Percentiles rank a stretch among this genome's conserved stretches.
These are phyloP conservation scores for Tulasnella sp. DNA, from an alignment of 768 basidiomycete species.

Conservation along the genomic window DNA sequence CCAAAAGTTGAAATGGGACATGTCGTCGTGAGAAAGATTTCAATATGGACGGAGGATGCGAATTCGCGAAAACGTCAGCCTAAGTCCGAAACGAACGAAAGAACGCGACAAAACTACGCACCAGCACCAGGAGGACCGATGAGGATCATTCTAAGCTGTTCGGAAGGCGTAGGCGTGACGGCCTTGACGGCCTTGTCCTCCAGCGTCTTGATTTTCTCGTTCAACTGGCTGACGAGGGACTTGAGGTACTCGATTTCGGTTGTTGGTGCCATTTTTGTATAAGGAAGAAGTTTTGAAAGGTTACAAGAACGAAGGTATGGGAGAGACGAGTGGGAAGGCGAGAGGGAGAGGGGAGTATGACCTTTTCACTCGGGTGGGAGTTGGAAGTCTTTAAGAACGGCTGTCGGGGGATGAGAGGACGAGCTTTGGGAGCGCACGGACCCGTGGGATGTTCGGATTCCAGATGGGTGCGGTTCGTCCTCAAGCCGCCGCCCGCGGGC, in stretches of 20 bases:
- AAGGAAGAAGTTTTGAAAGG: background rate
- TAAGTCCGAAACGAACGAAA: background rate
- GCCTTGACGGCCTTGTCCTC: conserved; percentile 52
- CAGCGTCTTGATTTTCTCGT: conserved; percentile 78
- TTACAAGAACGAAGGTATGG: conserved; percentile 5
- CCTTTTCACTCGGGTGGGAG: conserved; percentile 6
- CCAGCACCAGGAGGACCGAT: conserved; percentile 97
- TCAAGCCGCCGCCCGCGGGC: conserved; percentile 10
- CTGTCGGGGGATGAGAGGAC: background rate
- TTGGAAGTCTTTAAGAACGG: conserved; percentile 13
- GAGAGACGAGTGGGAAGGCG: background rate
- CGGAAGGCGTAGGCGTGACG: conserved; percentile 51
- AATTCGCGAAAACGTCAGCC: conserved; percentile 12
- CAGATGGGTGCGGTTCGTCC: background rate
- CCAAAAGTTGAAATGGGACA: background rate
- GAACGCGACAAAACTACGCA: conserved; percentile 36
- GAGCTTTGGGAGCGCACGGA: background rate
- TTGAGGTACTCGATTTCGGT: conserved; percentile 96
- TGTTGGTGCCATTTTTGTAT: conserved; percentile 30
- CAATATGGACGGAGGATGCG: background rate
- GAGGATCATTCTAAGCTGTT: conserved; percentile 85
- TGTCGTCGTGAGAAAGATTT: conserved; percentile 18
- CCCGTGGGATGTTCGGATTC: conserved; percentile 12
- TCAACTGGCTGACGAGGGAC: conserved; percentile 81
- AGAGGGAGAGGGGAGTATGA: conserved; percentile 14